Evolutionary conservation across 805 yeast species (phyloP), one percentile per base, ranked within the genome.

Genomic region (Saccharomycopsis sp.): DNA sequence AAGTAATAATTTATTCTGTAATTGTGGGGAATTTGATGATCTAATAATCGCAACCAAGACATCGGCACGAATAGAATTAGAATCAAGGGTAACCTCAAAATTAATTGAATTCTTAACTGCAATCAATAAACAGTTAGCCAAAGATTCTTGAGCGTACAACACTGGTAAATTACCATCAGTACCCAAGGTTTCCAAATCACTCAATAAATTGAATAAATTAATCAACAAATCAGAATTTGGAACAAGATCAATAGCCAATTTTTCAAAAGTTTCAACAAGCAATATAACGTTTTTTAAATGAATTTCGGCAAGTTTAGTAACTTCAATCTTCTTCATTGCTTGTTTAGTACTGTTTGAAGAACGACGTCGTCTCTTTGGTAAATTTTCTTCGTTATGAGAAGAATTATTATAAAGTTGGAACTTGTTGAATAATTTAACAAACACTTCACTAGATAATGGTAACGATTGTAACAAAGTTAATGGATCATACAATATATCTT

Each of bases 101-200:
- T 59, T 54, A 51, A 76, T 75, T 65, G 85, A 64, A 4, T 70
- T 65, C 37, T 73, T 69, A 22, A 89, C 79, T 19, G 82, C 71
- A 51, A 77, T 74, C 40, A 80, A 71, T 85, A 93, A 81, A 60
- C 95, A 85, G 36, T 85, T 76, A 2, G 96, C 93, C 49, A 93
- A 67, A 0, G 90, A 78, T 60, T 93, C 97, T 64, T 93, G 95
- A 1, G 95, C 82, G 55, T 89, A 90, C 37, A 85, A 68, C 3
- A 90, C 90, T 3, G 98, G 96, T 51, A 93, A 67, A 47, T 87
- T 86, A 33, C 96, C 95, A 59, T 89, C 97, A 52, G 78, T 79
- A 36, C 95, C 96, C 39, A 93, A 70, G 23, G 95, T 79, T 59
- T 85, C 93, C 52, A 84, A 66, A 59, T 85, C 93, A 42, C 85